Conservation (phyloP, 257 asterid genomes). For the Gentiana straminea region DNA sequence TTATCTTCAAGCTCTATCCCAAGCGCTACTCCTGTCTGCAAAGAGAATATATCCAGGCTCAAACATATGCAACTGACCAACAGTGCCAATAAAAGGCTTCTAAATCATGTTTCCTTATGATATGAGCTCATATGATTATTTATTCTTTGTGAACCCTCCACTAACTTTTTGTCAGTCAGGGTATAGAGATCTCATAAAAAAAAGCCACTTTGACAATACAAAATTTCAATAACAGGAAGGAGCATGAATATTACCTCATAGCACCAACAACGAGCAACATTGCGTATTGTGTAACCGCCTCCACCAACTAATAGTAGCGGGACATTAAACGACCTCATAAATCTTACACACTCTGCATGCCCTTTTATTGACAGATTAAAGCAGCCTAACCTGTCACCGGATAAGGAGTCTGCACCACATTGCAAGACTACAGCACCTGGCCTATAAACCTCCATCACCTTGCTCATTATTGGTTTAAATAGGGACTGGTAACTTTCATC, state of each 20-base stretch:
- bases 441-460: conserved; percentile 33
- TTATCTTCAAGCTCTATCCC: conserved; percentile 43
- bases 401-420: conserved; percentile 37
- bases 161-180: too few species aligned
- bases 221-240: too few species aligned
- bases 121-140: too few species aligned
- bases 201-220: too few species aligned
- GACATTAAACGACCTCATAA: conserved; percentile 33
- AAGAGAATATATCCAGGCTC: neutral
- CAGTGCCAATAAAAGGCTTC: too few species aligned
- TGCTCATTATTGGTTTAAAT: conserved; percentile 36
- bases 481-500: conserved; percentile 34
- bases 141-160: too few species aligned
- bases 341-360: conserved; percentile 33
- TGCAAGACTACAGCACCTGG: conserved; percentile 38
- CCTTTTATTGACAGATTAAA: conserved; percentile 34
- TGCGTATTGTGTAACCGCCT: conserved; percentile 37
- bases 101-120: too few species aligned
- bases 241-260: conserved; percentile 22
- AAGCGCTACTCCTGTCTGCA: conserved; percentile 50
- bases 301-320: conserved; percentile 32
- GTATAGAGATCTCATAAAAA: too few species aligned
- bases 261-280: conserved; percentile 40
- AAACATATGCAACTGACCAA: neutral
- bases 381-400: conserved; percentile 36